Evolutionary conservation across 2,329 filamentous ascomycete species (phyloP), one percentile per base, ranked within the genome.

Genomic region (Microsporum canis): DNA sequence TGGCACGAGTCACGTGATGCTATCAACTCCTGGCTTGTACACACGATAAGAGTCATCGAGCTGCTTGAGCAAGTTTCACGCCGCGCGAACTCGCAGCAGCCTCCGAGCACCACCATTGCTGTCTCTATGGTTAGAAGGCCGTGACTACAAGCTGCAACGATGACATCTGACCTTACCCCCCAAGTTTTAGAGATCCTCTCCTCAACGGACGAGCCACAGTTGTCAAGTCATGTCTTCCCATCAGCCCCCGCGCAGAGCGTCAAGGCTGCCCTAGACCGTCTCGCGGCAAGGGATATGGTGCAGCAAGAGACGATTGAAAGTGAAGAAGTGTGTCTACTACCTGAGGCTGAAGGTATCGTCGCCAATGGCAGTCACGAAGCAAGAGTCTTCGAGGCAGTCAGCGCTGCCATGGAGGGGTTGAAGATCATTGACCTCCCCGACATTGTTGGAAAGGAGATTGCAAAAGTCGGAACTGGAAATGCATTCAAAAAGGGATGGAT

Each of bases 201-300:
- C 72, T 77, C 82, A 68, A 76, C 83, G 64, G 82, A 85, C 66
- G 70, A 71, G 55, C 81, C 86, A 53, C 77, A 91, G 66, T 77
- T 86, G 68, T 89, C 88, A 59, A 79, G 79, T 69, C 83, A 89
- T 69, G 80, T 81, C 70, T 91, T 91, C 77, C 84, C 88, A 66
- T 73, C 81, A 67, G 76, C 80, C 68, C 79, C 84, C 69, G 88
- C 86, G 69, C 79, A 82, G 63, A 82, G 84, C 63, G 78, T 96
- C 71, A 97, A 96, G 79, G 88, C 88, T 65, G 89, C 90, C 34
- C 81, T 97, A 65, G 94, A 97, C 77, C 84, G 91, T 67, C 82
- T 99, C 59, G 82, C 81, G 34, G 94, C 89, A 62, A 84, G 92
- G 68, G 86, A 85, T 58, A 96, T 96, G 90, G 80, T 97, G 65